phyloP scores from a whole-genome alignment of 495 filamentous ascomycete species.

The Podospora australis region DNA sequence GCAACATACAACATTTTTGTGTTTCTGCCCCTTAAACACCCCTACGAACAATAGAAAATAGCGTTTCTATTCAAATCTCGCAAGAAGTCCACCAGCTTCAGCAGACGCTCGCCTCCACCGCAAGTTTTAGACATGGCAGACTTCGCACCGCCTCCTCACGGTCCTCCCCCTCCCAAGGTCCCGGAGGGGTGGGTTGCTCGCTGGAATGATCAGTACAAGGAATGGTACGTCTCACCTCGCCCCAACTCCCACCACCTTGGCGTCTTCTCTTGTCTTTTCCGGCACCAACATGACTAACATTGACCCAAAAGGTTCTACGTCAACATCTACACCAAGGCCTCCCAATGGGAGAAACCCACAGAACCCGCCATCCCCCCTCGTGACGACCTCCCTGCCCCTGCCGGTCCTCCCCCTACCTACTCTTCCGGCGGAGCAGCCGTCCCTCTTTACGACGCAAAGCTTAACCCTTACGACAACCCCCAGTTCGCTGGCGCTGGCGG shows the following conservation, averaged over 20 bases:
- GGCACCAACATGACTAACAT: neutral
- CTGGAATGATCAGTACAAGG: constrained; percentile 66
- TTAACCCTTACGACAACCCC: constrained; percentile 55
- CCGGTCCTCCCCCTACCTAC: constrained; percentile 62
- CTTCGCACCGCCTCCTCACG: constrained; percentile 64
- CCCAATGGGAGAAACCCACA: constrained; percentile 79
- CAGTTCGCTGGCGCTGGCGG: constrained; percentile 39
- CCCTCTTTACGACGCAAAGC: constrained; percentile 49
- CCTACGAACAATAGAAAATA: too few relatives aligned
- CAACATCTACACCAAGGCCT: constrained; percentile 76
- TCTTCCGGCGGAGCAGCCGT: constrained; percentile 31
- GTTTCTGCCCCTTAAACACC: too few relatives aligned
- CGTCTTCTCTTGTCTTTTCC: neutral
- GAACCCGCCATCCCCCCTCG: constrained; percentile 47
- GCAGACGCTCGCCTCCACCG: too few relatives aligned
- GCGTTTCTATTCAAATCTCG: too few relatives aligned
- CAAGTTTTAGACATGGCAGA: constrained; percentile 53
- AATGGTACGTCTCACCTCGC: constrained; percentile 54
- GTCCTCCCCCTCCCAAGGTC: constrained; percentile 80
- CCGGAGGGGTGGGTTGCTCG: constrained; percentile 85
- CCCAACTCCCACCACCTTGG: neutral
- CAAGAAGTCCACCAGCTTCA: too few relatives aligned
- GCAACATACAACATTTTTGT: too few relatives aligned
- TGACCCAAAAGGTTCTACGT: constrained; percentile 66
- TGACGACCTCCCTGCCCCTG: constrained; percentile 32